Conservation (phyloP, 495 filamentous ascomycete genomes). For the Lasiosphaeria hispida region DNA sequence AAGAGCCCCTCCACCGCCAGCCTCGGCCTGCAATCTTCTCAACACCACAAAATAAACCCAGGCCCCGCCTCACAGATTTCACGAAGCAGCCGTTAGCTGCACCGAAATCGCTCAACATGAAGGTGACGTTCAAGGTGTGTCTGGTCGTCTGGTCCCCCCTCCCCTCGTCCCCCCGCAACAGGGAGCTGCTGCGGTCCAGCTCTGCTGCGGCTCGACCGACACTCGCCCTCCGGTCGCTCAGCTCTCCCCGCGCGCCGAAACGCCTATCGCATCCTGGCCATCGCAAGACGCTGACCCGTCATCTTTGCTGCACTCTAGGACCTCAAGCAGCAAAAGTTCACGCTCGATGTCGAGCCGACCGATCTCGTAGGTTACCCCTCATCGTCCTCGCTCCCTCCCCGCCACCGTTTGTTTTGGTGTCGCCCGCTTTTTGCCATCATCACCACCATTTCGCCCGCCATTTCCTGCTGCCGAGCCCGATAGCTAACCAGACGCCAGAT, state of each 20-base stretch:
- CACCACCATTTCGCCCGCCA: background rate
- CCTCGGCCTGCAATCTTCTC: constrained; percentile 12
- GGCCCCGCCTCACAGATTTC: background rate
- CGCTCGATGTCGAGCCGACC: constrained; percentile 87
- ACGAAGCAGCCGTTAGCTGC: constrained; percentile 34
- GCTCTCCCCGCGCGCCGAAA: background rate
- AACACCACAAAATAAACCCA: background rate
- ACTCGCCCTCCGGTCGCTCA: background rate
- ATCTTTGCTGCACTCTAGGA: constrained; percentile 55
- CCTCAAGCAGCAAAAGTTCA: constrained; percentile 97
- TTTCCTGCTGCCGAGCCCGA: background rate
- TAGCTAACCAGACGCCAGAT: constrained; percentile 56
- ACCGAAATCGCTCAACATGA: constrained; percentile 41
- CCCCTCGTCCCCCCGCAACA: constrained; percentile 3
- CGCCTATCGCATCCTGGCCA: background rate
- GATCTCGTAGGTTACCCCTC: constrained; percentile 71
- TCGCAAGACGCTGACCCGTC: constrained; percentile 31
- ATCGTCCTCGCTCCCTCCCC: constrained; percentile 20
- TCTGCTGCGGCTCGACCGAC: background rate
- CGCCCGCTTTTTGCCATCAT: constrained; percentile 8
- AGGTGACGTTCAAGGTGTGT: constrained; percentile 52
- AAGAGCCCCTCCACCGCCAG: background rate
- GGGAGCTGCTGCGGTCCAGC: background rate
- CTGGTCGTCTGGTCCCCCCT: background rate
- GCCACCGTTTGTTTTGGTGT: constrained; percentile 11